phyloP scores from a whole-genome alignment of 75 land plant genomes.

The Sequoia sempervirens region DNA sequence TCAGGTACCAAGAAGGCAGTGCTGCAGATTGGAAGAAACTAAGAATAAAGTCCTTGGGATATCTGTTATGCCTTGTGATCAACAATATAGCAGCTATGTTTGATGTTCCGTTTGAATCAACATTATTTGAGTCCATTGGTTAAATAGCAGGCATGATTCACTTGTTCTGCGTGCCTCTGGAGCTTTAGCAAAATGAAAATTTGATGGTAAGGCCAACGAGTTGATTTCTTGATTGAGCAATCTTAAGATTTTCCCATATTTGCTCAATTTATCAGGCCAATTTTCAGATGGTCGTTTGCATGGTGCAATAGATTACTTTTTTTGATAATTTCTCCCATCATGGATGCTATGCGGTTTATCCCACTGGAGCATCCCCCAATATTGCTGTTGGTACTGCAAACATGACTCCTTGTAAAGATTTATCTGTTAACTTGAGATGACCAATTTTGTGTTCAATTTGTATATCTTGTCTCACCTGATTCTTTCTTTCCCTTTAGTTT shows the following conservation, averaged over 20 bases:
- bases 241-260: neutral
- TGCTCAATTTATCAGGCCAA: neutral
- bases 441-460: slow-evolving; percentile 2
- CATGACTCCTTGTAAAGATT: neutral
- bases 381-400: neutral
- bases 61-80: slow-evolving; percentile 29
- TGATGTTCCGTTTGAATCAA: neutral
- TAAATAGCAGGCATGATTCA: neutral
- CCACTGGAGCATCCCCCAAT: neutral
- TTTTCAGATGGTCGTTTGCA: neutral
- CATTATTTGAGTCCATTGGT: neutral
- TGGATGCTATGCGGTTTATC: neutral
- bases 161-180: neutral
- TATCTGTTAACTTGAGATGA: neutral
- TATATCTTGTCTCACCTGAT: neutral
- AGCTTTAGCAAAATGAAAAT: neutral
- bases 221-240: neutral
- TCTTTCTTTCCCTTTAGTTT: slow-evolving; percentile 7
- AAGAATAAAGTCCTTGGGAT: slow-evolving; percentile 16
- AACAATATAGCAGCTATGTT: slow-evolving; percentile 1
- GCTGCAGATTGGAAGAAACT: slow-evolving; percentile 24
- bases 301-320: neutral
- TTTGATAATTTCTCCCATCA: neutral
- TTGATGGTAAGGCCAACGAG: neutral
- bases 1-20: slow-evolving; percentile 41